A percentile compares a stretch with the other conserved stretches of the same genome.
phyloP scores from a whole-genome alignment of 805 yeast species.

The Saturnispora hagleri region DNA sequence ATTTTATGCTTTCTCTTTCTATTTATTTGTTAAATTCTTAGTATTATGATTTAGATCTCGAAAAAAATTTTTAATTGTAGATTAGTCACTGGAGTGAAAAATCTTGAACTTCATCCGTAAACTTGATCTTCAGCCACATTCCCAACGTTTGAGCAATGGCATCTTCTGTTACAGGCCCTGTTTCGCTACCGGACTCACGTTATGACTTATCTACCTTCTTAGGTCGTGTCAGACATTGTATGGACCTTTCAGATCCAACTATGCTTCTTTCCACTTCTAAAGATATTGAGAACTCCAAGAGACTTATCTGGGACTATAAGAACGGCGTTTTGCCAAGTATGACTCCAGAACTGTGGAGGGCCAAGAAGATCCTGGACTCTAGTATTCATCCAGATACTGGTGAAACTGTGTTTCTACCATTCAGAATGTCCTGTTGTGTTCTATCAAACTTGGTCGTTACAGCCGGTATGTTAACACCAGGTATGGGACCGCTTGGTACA shows the following conservation, averaged over 20 bases:
- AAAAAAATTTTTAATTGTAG: background rate
- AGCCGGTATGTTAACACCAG: constrained; percentile 96
- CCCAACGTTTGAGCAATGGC: constrained; percentile 47
- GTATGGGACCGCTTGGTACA: constrained; percentile 82
- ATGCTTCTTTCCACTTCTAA: constrained; percentile 67
- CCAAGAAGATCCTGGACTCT: constrained; percentile 80
- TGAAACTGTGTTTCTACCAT: constrained; percentile 83
- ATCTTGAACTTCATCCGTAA: background rate
- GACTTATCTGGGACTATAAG: constrained; percentile 59
- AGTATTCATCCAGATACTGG: constrained; percentile 97
- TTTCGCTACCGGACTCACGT: constrained; percentile 68
- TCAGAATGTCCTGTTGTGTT: constrained; percentile 95
- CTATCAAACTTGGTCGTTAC: constrained; percentile 90
- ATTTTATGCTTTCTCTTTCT: background rate
- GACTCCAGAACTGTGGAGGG: constrained; percentile 81
- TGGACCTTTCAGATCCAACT: constrained; percentile 85
- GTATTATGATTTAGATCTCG: background rate
- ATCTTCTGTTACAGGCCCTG: constrained; percentile 76
- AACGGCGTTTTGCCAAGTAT: constrained; percentile 56
- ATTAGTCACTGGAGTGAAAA: background rate
- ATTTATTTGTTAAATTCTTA: background rate
- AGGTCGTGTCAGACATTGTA: constrained; percentile 94
- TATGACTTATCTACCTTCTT: constrained; percentile 76
- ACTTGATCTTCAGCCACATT: background rate
- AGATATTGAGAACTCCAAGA: constrained; percentile 57